Evolutionary conservation across 2,329 filamentous ascomycete species (phyloP), one percentile per base, ranked within the genome.

Genomic region (Colletotrichum navitas): DNA sequence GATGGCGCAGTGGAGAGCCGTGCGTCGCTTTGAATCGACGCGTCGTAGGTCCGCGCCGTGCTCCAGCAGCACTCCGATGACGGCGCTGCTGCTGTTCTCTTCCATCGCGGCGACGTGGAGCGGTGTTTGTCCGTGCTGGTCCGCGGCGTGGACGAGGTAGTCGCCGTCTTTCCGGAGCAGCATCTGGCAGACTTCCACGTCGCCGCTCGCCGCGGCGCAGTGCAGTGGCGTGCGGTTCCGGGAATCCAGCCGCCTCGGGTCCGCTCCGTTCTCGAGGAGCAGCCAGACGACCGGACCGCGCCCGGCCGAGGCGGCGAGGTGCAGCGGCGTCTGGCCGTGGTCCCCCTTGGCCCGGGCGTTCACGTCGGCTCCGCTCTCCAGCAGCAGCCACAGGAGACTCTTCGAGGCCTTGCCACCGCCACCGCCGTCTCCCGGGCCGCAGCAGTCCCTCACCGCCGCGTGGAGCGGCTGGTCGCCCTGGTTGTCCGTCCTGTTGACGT

Each of bases 401-500:
- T 41, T 51, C 47, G 45, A 60, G 4, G 26, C 21, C 11, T 16
- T 52, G 3, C 21, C 49, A 18, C 45, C 18, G 18, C 43, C 18
- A 18, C 41, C 41, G 41, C 39, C 36, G 10, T 39, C 36, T 2
- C 36, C 29, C 2, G 52, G 16, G 18, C 26, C 26, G 32, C 63
- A 59, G 29, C 56, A 62, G 5, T 24, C 47, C 29, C 47, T 14
- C 5, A 47, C 65, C 4, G 34, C 56, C 5, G 49, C 39, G 32
- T 67, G 58, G 16, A 67, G 49, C 29, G 58, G 49, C 10, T 29
- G 65, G 6, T 16, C 34, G n/a, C 56, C 65, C 29, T 49, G 34
- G 14, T 49, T 47, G 36, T 67, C 65, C 16, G 65, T 29, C 49
- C 39, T 67, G 29, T 63, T 55, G 58, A 67, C 58, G 29, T 67